These are phyloP conservation scores for Phytopythium litorale DNA, from an alignment of 352 stramenopile genomes.

Conservation along the genomic window DNA sequence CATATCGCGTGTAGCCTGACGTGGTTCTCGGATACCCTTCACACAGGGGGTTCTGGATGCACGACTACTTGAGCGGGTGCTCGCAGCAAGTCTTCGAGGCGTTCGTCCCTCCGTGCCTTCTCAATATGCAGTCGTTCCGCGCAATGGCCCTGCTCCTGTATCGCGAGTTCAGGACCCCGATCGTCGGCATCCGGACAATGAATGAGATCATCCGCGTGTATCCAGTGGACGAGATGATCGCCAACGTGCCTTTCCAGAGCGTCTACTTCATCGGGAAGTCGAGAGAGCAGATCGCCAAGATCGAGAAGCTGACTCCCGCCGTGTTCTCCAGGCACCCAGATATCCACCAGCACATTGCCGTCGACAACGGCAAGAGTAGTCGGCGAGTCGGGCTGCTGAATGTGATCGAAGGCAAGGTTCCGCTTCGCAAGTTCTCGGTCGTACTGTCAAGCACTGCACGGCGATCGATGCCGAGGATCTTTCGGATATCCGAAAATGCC, in stretches of 20 bases:
- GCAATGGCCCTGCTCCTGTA: constrained; percentile 55
- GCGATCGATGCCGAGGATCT: constrained; percentile 1
- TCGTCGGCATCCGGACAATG: constrained; percentile 50
- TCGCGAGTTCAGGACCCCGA: constrained; percentile 54
- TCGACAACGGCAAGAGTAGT: constrained; percentile 25
- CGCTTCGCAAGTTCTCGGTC: constrained; percentile 10
- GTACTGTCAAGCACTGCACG: not conserved
- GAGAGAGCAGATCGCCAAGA: constrained; percentile 44
- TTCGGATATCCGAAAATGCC: constrained; percentile 3
- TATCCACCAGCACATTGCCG: constrained; percentile 36
- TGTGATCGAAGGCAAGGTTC: constrained; percentile 27
- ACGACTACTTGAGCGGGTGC: constrained; percentile 57
- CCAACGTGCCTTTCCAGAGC: constrained; percentile 47
- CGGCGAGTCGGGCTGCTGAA: constrained; percentile 32
- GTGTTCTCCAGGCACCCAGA: constrained; percentile 48
- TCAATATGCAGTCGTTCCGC: constrained; percentile 42
- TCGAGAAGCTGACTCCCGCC: constrained; percentile 44
- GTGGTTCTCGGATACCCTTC: not conserved
- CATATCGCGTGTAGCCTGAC: not conserved
- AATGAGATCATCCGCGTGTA: constrained; percentile 50
- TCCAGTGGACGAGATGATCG: constrained; percentile 39
- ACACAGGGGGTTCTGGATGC: constrained; percentile 49
- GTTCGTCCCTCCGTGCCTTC: constrained; percentile 42
- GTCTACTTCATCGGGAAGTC: constrained; percentile 57
- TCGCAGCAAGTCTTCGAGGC: constrained; percentile 60